phyloP scores from a whole-genome alignment of 352 stramenopile genomes.

The Phytophthora sansomeana region DNA sequence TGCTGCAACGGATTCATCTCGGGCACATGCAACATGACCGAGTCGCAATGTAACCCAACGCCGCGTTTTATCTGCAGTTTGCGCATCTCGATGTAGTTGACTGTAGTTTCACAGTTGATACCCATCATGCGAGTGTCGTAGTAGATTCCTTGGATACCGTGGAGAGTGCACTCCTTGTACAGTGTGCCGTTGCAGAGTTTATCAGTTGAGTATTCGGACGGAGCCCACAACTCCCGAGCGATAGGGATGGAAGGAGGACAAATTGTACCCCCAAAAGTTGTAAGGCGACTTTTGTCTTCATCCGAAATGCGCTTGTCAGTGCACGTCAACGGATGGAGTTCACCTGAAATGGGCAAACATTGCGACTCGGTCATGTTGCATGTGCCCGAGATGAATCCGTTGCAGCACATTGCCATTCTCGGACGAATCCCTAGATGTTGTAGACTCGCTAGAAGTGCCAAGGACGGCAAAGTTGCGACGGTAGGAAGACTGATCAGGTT shows the following conservation, averaged over 20 bases:
- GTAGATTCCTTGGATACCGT: constrained; percentile 43
- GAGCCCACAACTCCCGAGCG: constrained; percentile 19
- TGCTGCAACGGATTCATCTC: too few species aligned
- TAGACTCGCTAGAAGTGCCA: constrained; percentile 21
- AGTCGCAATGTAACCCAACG: constrained; percentile 44
- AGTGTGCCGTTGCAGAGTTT: constrained; percentile 35
- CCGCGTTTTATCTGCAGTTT: constrained; percentile 41
- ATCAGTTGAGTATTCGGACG: constrained; percentile 35
- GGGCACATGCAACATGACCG: constrained; percentile 30
- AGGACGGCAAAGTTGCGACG: constrained; percentile 26
- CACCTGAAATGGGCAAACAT: constrained; percentile 27
- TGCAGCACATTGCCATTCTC: too few species aligned
- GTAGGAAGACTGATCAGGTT: constrained; percentile 35
- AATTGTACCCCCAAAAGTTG: constrained; percentile 26
- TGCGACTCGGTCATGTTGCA: constrained; percentile 38
- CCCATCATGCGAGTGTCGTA: constrained; percentile 57
- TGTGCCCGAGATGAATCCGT: constrained; percentile 12
- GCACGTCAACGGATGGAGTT: constrained; percentile 35
- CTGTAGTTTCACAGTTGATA: constrained; percentile 40
- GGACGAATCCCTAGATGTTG: constrained; percentile 37
- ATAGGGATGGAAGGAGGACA: too few species aligned
- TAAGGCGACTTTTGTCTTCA: constrained; percentile 31
- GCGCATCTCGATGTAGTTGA: constrained; percentile 38
- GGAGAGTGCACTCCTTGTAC: constrained; percentile 40
- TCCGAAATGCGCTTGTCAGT: constrained; percentile 21